phyloP scores from a whole-genome alignment of 2,329 filamentous ascomycete species.

The Pseudocercospora vitis region DNA sequence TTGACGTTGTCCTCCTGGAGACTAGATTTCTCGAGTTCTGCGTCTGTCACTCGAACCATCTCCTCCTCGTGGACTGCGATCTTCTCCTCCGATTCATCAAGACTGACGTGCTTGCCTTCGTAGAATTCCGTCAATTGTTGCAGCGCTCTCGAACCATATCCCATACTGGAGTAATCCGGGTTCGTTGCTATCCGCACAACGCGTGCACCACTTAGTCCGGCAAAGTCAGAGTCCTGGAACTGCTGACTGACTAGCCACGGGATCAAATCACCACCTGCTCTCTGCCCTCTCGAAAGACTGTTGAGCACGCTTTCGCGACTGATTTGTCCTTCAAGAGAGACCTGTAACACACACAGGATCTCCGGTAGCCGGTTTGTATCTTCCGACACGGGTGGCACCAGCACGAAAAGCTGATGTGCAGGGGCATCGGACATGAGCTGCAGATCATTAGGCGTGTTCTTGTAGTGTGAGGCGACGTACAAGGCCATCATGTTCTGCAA shows the following conservation, averaged over 20 bases:
- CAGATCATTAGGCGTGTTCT: constrained; percentile 97
- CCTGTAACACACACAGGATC: constrained; percentile 90
- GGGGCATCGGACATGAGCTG: constrained; percentile 98
- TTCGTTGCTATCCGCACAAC: constrained; percentile 95
- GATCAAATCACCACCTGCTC: constrained; percentile 89
- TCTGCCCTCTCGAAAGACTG: constrained; percentile 81
- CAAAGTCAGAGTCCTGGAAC: constrained; percentile 97
- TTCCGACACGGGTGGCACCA: constrained; percentile 81
- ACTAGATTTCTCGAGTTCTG: constrained; percentile 71
- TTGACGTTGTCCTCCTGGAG: constrained; percentile 86
- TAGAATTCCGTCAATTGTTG: constrained; percentile 89
- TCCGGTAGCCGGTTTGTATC: constrained; percentile 79
- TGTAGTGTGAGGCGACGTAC: constrained; percentile 96
- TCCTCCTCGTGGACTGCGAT: constrained; percentile 48
- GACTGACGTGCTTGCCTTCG: constrained; percentile 82
- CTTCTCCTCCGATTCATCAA: constrained; percentile 68
- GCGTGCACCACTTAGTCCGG: constrained; percentile 84
- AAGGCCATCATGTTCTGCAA: constrained; percentile 97
- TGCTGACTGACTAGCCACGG: constrained; percentile 98
- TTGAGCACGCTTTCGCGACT: constrained; percentile 90
- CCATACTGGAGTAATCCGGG: constrained; percentile 88
- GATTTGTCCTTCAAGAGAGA: constrained; percentile 91
- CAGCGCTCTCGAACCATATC: constrained; percentile 87
- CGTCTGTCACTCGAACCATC: constrained; percentile 77
- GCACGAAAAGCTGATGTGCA: constrained; percentile 91